Percentiles rank a stretch among this genome's conserved stretches.
phyloP scores from a whole-genome alignment of 306 rosid species.

The Mimosa bimucronata region DNA sequence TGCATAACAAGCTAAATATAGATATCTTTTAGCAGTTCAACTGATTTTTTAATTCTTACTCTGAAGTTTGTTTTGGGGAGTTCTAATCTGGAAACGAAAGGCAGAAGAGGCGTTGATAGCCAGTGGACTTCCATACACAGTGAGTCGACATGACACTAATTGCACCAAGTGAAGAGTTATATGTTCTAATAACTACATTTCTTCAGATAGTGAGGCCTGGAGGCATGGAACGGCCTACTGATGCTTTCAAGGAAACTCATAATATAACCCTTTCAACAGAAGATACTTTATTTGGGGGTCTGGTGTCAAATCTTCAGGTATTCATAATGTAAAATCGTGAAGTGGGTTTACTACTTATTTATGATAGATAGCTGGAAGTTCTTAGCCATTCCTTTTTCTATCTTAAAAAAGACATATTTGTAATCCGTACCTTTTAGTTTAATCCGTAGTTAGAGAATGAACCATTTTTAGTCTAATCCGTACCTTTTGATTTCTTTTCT shows the following conservation, averaged over 20 bases:
- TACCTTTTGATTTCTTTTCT: background rate
- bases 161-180: constrained; percentile 17
- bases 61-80: constrained; percentile 96
- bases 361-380: constrained; percentile 14
- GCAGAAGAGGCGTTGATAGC: constrained; percentile 93
- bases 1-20: background rate
- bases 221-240: constrained; percentile 99
- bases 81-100: constrained; percentile 91
- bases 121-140: constrained; percentile 92
- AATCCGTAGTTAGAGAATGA: too few relatives aligned
- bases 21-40: constrained; percentile 25
- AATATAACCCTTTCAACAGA: constrained; percentile 75
- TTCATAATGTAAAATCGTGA: constrained; percentile 21
- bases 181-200: constrained; percentile 28
- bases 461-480: background rate
- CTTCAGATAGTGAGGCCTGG: constrained; percentile 98
- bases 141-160: constrained; percentile 47
- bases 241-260: constrained; percentile 94
- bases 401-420: background rate
- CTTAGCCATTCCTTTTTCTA: constrained; percentile 11
- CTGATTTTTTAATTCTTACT: constrained; percentile 39
- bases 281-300: constrained; percentile 96
- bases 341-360: constrained; percentile 10
- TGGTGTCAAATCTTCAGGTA: constrained; percentile 97
- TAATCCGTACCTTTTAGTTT: background rate